phyloP scores from a whole-genome alignment of 768 basidiomycete genomes.

The Leccinellum rugosiceps region DNA sequence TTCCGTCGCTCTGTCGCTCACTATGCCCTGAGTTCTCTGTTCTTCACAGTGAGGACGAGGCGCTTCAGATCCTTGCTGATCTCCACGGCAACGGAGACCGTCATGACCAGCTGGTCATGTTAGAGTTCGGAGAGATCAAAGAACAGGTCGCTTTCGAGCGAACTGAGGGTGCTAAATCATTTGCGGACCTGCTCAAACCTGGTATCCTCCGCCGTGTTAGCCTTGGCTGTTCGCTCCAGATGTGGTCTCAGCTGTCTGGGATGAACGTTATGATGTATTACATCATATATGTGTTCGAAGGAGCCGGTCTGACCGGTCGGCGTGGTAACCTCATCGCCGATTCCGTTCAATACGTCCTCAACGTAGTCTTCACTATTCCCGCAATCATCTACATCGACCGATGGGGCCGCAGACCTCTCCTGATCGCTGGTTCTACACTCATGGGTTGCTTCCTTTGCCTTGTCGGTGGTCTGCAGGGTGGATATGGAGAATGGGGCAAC shows the following conservation, averaged over 20 bases:
- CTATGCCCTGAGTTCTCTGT: not conserved
- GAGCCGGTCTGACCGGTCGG: conserved; percentile 71
- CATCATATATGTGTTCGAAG: conserved; percentile 67
- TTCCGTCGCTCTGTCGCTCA: not conserved
- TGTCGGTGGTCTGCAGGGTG: conserved; percentile 71
- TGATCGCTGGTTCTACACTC: conserved; percentile 57
- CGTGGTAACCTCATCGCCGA: conserved; percentile 74
- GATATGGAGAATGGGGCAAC: conserved; percentile 60
- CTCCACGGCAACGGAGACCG: conserved; percentile 62
- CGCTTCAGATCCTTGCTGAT: conserved; percentile 70
- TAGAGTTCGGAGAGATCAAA: conserved; percentile 69
- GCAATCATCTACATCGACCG: conserved; percentile 65
- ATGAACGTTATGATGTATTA: conserved; percentile 81
- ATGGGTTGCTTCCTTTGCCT: conserved; percentile 80
- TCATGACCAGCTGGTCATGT: conserved; percentile 57
- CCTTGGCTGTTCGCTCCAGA: conserved; percentile 69
- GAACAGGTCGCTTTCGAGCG: conserved; percentile 57
- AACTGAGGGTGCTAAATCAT: conserved; percentile 68
- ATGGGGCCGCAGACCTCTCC: conserved; percentile 78
- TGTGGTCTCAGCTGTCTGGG: conserved; percentile 75
- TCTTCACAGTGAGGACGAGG: conserved; percentile 43
- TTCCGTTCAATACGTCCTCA: conserved; percentile 55
- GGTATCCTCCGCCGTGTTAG: conserved; percentile 68
- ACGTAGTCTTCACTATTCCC: conserved; percentile 41
- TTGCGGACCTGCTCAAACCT: conserved; percentile 60